A percentile compares a stretch with the other conserved stretches of the same genome.
phyloP scores from a whole-genome alignment of 192 early-diverging fungal species.

The Dissophora ornata region DNA sequence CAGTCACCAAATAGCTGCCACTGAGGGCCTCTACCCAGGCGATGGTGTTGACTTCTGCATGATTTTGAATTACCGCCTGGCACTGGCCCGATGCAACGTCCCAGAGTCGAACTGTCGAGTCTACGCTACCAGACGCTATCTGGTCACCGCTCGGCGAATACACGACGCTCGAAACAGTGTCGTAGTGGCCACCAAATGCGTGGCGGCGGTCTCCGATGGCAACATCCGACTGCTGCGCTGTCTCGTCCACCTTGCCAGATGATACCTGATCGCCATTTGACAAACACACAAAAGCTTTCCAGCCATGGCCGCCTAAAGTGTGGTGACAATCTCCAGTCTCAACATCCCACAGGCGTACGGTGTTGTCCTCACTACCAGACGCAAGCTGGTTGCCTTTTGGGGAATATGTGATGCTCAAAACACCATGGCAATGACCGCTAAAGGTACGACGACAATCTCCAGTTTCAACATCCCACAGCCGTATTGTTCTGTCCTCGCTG shows the following conservation, averaged over 20 bases:
- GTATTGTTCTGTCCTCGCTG: not conserved
- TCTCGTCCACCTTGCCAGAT: not conserved
- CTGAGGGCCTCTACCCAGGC: not conserved
- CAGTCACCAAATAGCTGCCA: too few relatives aligned
- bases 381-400: not conserved
- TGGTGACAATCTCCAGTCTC: not conserved
- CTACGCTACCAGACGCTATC: not conserved
- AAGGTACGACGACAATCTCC: not conserved
- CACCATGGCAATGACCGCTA: not conserved
- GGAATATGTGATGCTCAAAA: not conserved
- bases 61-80: not conserved
- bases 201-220: not conserved
- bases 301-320: not conserved
- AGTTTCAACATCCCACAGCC: not conserved
- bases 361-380: not conserved
- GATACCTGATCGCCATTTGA: not conserved
- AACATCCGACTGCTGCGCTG: not conserved
- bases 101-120: conserved; percentile 4
- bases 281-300: not conserved
- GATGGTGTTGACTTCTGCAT: not conserved
- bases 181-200: not conserved
- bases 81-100: conserved; percentile 1
- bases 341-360: not conserved
- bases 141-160: not conserved
- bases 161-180: not conserved